These are phyloP conservation scores for Crassisporium funariophilum DNA, from an alignment of 768 basidiomycete genomes.

Conservation along the genomic window DNA sequence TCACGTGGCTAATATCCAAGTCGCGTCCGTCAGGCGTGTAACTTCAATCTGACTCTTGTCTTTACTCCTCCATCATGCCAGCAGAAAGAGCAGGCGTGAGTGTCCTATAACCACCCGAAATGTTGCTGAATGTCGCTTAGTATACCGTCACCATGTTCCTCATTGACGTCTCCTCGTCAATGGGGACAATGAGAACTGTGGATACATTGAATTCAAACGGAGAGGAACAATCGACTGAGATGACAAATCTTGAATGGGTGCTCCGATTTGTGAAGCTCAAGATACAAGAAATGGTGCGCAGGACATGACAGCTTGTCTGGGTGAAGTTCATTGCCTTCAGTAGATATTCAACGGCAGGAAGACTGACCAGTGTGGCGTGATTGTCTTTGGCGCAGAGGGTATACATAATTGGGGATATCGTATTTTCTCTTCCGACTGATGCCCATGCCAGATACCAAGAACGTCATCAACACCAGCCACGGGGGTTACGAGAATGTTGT, in stretches of 20 bases:
- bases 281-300: conserved; percentile 83
- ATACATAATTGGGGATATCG: not conserved
- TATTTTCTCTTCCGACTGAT: conserved; percentile 5
- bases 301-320: no score
- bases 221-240: conserved; percentile 52
- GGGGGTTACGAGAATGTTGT: conserved; percentile 76
- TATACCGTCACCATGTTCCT: conserved; percentile 89
- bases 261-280: conserved; percentile 89
- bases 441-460: conserved; percentile 55
- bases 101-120: conserved; percentile 10
- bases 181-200: conserved; percentile 66
- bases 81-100: conserved; percentile 80
- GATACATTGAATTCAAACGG: conserved; percentile 57
- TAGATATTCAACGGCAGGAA: conserved; percentile 92
- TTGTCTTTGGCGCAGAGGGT: conserved; percentile 86
- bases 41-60: conserved; percentile 10
- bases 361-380: conserved; percentile 92
- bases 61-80: conserved; percentile 48
- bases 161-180: conserved; percentile 85
- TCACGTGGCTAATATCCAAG: conserved; percentile 35
- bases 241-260: conserved; percentile 79
- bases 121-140: conserved; percentile 39
- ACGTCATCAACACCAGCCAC: conserved; percentile 57
- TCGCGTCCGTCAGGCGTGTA: conserved; percentile 32
- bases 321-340: conserved; percentile 2